Evolutionary conservation across 352 stramenopile species (phyloP), one percentile per base, ranked within the genome.

Genomic region (Globisporangium mamillatum): DNA sequence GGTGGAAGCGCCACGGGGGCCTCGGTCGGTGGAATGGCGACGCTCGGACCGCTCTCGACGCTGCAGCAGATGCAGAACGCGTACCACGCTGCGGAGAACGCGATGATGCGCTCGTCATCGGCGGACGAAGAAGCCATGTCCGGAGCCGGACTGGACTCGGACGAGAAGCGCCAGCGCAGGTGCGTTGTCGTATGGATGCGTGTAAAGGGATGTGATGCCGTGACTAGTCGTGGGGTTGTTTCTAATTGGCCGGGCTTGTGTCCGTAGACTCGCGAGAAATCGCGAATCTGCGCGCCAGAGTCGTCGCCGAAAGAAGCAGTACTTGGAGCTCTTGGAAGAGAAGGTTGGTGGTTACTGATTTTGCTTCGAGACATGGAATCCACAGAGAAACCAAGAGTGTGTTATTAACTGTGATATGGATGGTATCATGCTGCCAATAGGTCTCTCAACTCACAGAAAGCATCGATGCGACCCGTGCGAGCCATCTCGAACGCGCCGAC

Each of bases 291-390:
- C 89, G 6, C 86, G 89, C 41, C 89, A 96, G 72, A 96, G 89
- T 68, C 89, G 89, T 18, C 87, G 89, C 56, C 87, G 89, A 38
- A 96, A 96, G 81, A 96, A 96, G 61, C 89, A 96, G 71, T 96
- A 96, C 59, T 61, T 96, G 36, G 89, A 96, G 72, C 70, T 96
- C 25, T 69, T 96, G 7, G 89, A 96, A 75, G 89, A 95, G 59
- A 96, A 96, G 76, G 86, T 91, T 16, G 0, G 69, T 66, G 14
- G n/a, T 0, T 2, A 14, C 1, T 12, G 18, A 52, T 20, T 14
- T n/a, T 50, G 18, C 44, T 20, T 22, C 10, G 12, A 4, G 36
- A 44, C 14, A 22, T 52, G 18, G 18, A 10, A 52, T 6, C n/a
- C 1, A 22, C 16, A 50, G 14, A n/a, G 44, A 52, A 52, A 22